A percentile compares a stretch with the other conserved stretches of the same genome.
phyloP scores from a whole-genome alignment of 495 filamentous ascomycete genomes.

The Aspergillus wentii region DNA sequence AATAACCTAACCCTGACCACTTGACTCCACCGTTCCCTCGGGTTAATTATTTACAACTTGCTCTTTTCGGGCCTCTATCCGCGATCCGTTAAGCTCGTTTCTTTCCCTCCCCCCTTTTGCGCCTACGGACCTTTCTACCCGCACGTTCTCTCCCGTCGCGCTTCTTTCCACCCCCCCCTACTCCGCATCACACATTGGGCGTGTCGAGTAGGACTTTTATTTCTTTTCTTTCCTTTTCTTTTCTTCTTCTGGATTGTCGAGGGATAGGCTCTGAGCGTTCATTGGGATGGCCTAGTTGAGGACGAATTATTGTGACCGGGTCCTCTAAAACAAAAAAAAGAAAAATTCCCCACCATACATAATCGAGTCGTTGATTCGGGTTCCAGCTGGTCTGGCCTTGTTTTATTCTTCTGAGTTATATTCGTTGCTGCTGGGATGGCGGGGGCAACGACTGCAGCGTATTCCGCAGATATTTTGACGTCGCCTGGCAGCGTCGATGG shows the following conservation, averaged over 20 bases:
- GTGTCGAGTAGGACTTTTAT: too few relatives aligned
- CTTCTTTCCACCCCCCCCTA: slow-evolving; percentile 9
- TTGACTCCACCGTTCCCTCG: slow-evolving; percentile 9
- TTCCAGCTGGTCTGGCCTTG: slow-evolving; percentile 42
- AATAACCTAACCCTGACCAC: slow-evolving; percentile 10
- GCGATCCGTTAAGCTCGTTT: slow-evolving; percentile 1
- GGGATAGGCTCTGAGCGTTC: slow-evolving; percentile 6
- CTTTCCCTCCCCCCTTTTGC: slow-evolving; percentile 2
- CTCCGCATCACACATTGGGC: slow-evolving; percentile 13
- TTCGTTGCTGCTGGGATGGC: slow-evolving; percentile 34
- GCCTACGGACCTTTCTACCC: slow-evolving; percentile 2
- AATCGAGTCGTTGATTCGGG: too few relatives aligned
- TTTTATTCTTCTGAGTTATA: slow-evolving; percentile 6
- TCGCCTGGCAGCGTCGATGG: slow-evolving; percentile 30
- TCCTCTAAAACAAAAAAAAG: slow-evolving; percentile 3
- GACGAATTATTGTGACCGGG: too few relatives aligned
- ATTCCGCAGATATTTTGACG: slow-evolving; percentile 36
- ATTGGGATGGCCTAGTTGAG: slow-evolving; percentile 36
- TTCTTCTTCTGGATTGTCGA: slow-evolving; percentile 5
- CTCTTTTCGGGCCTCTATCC: slow-evolving; percentile 30
- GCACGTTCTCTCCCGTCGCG: slow-evolving; percentile 7
- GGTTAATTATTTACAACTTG: slow-evolving; percentile 39
- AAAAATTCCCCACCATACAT: too few relatives aligned
- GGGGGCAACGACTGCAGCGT: slow-evolving; percentile 37
- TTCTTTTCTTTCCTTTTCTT: slow-evolving; percentile 3